These are phyloP conservation scores for Malus domestica DNA, from an alignment of 306 rosid genomes.

Conservation along the genomic window ASM211411v1 NC_041804.1:8918501-8919000, in stretches of 20 bases:
- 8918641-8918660: slow-evolving; percentile 69
- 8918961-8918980: slow-evolving; percentile 3
- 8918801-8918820: slow-evolving; percentile 96
- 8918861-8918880: slow-evolving; percentile 92
- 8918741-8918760: slow-evolving; percentile 84
- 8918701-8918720: slow-evolving; percentile 96
- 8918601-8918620: slow-evolving; percentile 93
- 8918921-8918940: slow-evolving; percentile 89
- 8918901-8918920: slow-evolving; percentile 97
- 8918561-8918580: slow-evolving; percentile 86
- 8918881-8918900: slow-evolving; percentile 92
- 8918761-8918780: slow-evolving; percentile 95
- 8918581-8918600: slow-evolving; percentile 95
- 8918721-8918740: slow-evolving; percentile 86
- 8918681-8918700: slow-evolving; percentile 92
- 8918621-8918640: slow-evolving; percentile 88
- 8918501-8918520: slow-evolving; percentile 87
- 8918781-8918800: slow-evolving; percentile 78
- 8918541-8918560: slow-evolving; percentile 66
- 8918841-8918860: slow-evolving; percentile 83
- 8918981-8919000: background rate
- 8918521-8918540: slow-evolving; percentile 78
- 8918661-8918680: slow-evolving; percentile 85
- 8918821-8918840: slow-evolving; percentile 98
- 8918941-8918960: slow-evolving; percentile 76